Evolutionary conservation across 371 early-diverging fungal genomes (phyloP).

Genomic region (Sanchytrium tribonematis): DNA sequence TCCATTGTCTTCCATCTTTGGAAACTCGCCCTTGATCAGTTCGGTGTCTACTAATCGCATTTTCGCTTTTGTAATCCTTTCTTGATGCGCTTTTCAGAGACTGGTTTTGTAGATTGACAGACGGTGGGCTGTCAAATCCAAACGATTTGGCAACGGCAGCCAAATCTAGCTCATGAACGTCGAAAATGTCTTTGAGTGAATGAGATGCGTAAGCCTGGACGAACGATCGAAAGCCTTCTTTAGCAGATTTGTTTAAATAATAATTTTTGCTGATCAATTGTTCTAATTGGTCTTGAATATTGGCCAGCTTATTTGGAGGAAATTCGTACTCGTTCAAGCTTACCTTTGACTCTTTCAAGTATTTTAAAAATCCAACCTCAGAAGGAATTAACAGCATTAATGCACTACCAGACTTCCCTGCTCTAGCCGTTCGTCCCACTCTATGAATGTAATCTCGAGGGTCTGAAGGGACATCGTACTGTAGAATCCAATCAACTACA

Average conservation of each 20-base stretch:
- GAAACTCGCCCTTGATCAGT: background rate
- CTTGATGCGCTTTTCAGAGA: background rate
- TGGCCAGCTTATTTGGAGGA: slow-evolving; percentile 69
- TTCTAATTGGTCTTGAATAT: slow-evolving; percentile 81
- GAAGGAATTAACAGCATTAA: slow-evolving; percentile 76
- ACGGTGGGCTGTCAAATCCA: slow-evolving; percentile 83
- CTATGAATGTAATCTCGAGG: slow-evolving; percentile 86
- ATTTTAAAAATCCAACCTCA: slow-evolving; percentile 82
- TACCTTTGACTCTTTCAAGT: slow-evolving; percentile 83
- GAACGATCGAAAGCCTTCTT: slow-evolving; percentile 83
- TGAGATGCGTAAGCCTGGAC: slow-evolving; percentile 90
- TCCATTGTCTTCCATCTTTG: background rate
- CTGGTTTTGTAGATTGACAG: slow-evolving; percentile 46
- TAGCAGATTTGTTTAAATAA: slow-evolving; percentile 92
- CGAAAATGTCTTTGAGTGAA: slow-evolving; percentile 77
- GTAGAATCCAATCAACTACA: slow-evolving; percentile 89
- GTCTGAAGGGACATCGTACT: slow-evolving; percentile 95
- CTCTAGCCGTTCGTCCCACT: slow-evolving; percentile 93
- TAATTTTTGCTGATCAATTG: slow-evolving; percentile 87
- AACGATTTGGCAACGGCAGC: slow-evolving; percentile 72
- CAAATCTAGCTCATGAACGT: slow-evolving; percentile 69
- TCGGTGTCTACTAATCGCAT: background rate
- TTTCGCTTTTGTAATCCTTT: no score
- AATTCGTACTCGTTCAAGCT: slow-evolving; percentile 93
- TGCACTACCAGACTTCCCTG: slow-evolving; percentile 58